Evolutionary conservation across 2,329 filamentous ascomycete genomes (phyloP).

Genomic region (Aureobasidium pullulans): DNA sequence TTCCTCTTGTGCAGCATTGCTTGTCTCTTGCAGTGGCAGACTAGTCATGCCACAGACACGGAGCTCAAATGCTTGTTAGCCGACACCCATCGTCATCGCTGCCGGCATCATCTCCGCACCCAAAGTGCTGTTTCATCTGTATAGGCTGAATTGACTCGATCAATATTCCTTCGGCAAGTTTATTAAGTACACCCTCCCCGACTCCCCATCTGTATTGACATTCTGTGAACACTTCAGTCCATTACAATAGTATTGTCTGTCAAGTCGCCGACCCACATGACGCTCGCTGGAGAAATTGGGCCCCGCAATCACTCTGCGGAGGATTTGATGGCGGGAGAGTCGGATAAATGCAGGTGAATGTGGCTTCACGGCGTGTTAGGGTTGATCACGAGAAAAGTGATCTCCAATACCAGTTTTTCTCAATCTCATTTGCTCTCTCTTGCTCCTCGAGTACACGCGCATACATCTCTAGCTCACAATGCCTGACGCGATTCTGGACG

Average conservation of each 20-base stretch:
- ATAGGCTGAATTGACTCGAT: background rate
- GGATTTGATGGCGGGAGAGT: background rate
- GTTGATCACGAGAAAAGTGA: background rate
- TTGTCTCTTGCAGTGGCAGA: too few relatives aligned
- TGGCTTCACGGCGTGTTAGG: slow-evolving; percentile 6
- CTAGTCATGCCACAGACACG: too few relatives aligned
- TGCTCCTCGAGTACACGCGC: background rate
- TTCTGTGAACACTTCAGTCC: background rate
- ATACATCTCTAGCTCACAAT: slow-evolving; percentile 22
- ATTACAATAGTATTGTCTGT: background rate
- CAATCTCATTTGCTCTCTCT: background rate
- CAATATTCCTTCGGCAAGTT: background rate
- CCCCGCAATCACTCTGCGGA: slow-evolving; percentile 3
- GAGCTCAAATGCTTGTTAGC: too few relatives aligned
- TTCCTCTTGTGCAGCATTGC: too few relatives aligned
- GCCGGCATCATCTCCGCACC: background rate
- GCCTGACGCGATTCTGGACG: slow-evolving; percentile 59
- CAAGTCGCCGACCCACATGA: background rate
- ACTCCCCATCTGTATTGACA: background rate
- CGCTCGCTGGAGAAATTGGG: background rate
- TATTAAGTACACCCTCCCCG: background rate
- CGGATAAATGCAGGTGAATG: background rate
- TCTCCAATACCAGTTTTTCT: slow-evolving; percentile 6
- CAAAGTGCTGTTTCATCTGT: background rate
- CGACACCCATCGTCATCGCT: background rate